Conservation (phyloP, 2,329 filamentous ascomycete species). For the Didymella pomorum region DNA sequence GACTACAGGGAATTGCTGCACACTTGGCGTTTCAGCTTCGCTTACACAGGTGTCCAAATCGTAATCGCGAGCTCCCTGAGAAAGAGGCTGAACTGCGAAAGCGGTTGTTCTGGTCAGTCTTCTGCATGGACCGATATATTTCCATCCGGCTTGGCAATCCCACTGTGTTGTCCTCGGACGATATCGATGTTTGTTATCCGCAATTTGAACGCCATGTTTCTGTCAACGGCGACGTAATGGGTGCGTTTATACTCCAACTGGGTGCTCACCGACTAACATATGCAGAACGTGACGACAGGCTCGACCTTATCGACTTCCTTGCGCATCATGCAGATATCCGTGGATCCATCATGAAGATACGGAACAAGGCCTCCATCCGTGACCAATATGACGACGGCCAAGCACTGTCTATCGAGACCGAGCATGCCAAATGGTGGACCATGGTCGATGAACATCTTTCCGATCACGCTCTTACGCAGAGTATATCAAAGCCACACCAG, state of each 20-base stretch:
- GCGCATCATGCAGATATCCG: conserved; percentile 33
- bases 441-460: conserved; percentile 37
- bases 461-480: conserved; percentile 18
- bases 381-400: conserved; percentile 20
- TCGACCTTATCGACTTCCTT: conserved; percentile 35
- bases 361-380: conserved; percentile 23
- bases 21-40: conserved; percentile 33
- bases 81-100: conserved; percentile 34
- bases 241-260: background rate
- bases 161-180: conserved; percentile 30
- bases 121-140: conserved; percentile 37
- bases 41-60: conserved; percentile 28
- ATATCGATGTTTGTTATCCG: conserved; percentile 35
- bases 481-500: conserved; percentile 33
- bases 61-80: conserved; percentile 2
- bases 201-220: conserved; percentile 22
- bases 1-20: conserved; percentile 32
- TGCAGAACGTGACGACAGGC: conserved; percentile 26
- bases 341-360: conserved; percentile 35
- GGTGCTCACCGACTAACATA: background rate
- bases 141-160: conserved; percentile 36
- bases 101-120: conserved; percentile 37
- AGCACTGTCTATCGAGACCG: conserved; percentile 30
- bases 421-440: conserved; percentile 40
- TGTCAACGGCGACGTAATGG: background rate